Evolutionary conservation across 805 yeast species (phyloP).

Genomic region (Priceomyces carsonii): DNA sequence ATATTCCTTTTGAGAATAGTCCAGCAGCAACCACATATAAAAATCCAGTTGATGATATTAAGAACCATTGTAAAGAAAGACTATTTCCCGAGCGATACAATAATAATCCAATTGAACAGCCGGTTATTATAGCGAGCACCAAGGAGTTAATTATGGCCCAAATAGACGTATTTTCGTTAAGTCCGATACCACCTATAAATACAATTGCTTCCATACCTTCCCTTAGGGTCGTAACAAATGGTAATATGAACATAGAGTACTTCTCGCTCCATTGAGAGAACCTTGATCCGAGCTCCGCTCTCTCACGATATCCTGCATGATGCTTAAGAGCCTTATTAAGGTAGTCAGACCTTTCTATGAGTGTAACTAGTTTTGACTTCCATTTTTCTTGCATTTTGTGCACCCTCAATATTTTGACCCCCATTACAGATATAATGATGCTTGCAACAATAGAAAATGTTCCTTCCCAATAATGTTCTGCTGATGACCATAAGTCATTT

Average conservation of each 20-base stretch:
- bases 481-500: slow-evolving; percentile 43
- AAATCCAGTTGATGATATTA: slow-evolving; percentile 40
- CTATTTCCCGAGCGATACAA: slow-evolving; percentile 43
- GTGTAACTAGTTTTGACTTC: slow-evolving; percentile 36
- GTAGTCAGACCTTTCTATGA: slow-evolving; percentile 24
- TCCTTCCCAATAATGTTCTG: slow-evolving; percentile 53
- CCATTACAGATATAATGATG: slow-evolving; percentile 47
- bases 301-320: neutral
- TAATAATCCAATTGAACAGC: slow-evolving; percentile 32
- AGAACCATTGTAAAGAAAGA: slow-evolving; percentile 42
- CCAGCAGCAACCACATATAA: slow-evolving; percentile 47
- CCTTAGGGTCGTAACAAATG: slow-evolving; percentile 41
- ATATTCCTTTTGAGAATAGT: slow-evolving; percentile 43
- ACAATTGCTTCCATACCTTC: slow-evolving; percentile 48
- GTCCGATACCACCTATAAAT: slow-evolving; percentile 44
- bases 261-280: slow-evolving; percentile 26
- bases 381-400: slow-evolving; percentile 47
- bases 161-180: slow-evolving; percentile 32
- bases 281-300: slow-evolving; percentile 9
- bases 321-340: slow-evolving; percentile 12
- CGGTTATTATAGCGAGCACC: slow-evolving; percentile 27
- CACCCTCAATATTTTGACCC: slow-evolving; percentile 43
- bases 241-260: slow-evolving; percentile 38
- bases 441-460: slow-evolving; percentile 45
- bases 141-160: slow-evolving; percentile 34